phyloP scores from a whole-genome alignment of 2,329 filamentous ascomycete species.

The Botrytis tulipae region DNA sequence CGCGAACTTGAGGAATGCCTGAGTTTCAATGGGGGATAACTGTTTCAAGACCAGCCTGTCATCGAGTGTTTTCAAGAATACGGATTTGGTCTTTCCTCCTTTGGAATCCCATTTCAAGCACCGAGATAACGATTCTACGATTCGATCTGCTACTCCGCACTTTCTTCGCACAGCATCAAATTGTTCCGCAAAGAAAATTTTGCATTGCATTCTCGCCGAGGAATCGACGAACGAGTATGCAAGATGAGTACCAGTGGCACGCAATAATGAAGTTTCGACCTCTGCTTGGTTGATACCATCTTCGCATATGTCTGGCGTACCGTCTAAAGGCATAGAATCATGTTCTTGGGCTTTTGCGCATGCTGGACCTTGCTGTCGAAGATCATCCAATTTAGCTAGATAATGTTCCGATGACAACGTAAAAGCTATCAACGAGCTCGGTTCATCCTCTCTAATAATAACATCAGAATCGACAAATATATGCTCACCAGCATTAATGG shows the following conservation, averaged over 20 bases:
- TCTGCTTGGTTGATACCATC: constrained; percentile 58
- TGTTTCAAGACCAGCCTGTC: constrained; percentile 82
- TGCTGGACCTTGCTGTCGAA: constrained; percentile 53
- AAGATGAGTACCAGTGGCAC: constrained; percentile 85
- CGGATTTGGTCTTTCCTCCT: constrained; percentile 94
- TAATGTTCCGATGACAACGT: constrained; percentile 88
- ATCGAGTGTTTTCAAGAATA: constrained; percentile 95
- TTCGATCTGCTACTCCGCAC: constrained; percentile 88
- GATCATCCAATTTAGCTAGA: constrained; percentile 69
- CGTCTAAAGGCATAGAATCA: constrained; percentile 36
- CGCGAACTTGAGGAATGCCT: constrained; percentile 91
- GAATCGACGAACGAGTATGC: constrained; percentile 96
- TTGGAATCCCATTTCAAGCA: constrained; percentile 98
- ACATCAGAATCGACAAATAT: constrained; percentile 97
- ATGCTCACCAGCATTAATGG: constrained; percentile 82
- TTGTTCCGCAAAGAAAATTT: constrained; percentile 97
- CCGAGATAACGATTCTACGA: constrained; percentile 90
- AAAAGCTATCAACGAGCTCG: constrained; percentile 92
- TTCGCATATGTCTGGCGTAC: constrained; percentile 34
- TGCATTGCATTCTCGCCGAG: constrained; percentile 92
- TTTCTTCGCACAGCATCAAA: constrained; percentile 93
- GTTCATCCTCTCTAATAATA: constrained; percentile 95
- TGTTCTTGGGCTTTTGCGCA: constrained; percentile 37
- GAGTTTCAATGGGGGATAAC: constrained; percentile 84
- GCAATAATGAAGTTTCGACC: constrained; percentile 80